Conservation (phyloP, 2,329 filamentous ascomycete genomes). For the Neonectria ditissima region DNA sequence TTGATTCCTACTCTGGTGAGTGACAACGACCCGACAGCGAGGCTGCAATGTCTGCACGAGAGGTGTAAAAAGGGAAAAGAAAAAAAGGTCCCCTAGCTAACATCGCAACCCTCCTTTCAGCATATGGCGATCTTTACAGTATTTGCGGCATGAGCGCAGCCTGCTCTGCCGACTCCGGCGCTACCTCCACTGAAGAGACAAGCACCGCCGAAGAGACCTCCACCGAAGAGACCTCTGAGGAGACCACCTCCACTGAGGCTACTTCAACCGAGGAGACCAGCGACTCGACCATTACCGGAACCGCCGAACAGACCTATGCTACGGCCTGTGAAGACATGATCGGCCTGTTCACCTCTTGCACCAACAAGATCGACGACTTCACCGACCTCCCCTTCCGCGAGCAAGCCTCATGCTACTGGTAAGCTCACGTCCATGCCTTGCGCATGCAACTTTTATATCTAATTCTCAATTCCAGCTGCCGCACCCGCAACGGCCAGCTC, state of each 20-base stretch:
- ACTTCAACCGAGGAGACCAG: slow-evolving; percentile 10
- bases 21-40: neutral
- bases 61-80: neutral
- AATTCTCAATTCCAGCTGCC: slow-evolving; percentile 39
- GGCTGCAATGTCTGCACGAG: neutral
- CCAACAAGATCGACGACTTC: slow-evolving; percentile 40
- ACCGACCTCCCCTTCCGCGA: slow-evolving; percentile 39
- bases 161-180: slow-evolving; percentile 23
- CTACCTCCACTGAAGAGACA: neutral
- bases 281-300: slow-evolving; percentile 25
- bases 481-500: slow-evolving; percentile 28
- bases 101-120: slow-evolving; percentile 23
- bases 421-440: slow-evolving; percentile 11
- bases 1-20: slow-evolving; percentile 43
- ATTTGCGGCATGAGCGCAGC: slow-evolving; percentile 34
- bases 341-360: slow-evolving; percentile 44
- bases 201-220: slow-evolving; percentile 4
- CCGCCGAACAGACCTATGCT: slow-evolving; percentile 37
- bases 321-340: slow-evolving; percentile 45
- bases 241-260: slow-evolving; percentile 20
- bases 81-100: slow-evolving; percentile 27
- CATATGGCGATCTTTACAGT: slow-evolving; percentile 44
- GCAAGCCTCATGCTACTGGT: slow-evolving; percentile 52
- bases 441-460: slow-evolving; percentile 15
- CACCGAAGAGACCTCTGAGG: neutral